Conservation (phyloP, 768 basidiomycete genomes). For the Tylopilus balloui region DNA sequence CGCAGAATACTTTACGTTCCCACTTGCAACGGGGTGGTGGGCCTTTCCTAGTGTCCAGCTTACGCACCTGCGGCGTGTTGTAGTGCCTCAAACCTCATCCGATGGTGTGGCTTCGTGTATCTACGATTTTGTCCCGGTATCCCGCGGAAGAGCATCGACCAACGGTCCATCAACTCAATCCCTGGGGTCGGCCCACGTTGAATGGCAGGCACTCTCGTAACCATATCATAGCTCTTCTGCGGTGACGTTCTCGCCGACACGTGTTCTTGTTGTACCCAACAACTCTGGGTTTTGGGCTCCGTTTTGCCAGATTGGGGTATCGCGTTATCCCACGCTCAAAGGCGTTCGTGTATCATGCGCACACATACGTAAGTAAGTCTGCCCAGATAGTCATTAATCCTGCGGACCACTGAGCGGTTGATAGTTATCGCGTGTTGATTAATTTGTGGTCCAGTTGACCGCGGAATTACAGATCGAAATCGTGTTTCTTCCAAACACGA, state of each 20-base stretch:
- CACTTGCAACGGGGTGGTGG: slow-evolving; percentile 4
- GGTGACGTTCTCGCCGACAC: slow-evolving; percentile 3
- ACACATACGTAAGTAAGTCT: slow-evolving; percentile 8
- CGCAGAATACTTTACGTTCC: slow-evolving; percentile 13
- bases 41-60: slow-evolving; percentile 8
- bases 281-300: neutral
- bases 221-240: neutral
- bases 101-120: slow-evolving; percentile 1
- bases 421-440: slow-evolving; percentile 14
- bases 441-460: slow-evolving; percentile 8
- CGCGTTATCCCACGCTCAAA: slow-evolving; percentile 3
- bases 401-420: slow-evolving; percentile 13
- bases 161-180: slow-evolving; percentile 5
- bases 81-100: slow-evolving; percentile 12
- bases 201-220: neutral
- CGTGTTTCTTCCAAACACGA: slow-evolving; percentile 11
- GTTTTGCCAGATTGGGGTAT: slow-evolving; percentile 4
- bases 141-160: slow-evolving; percentile 15
- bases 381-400: slow-evolving; percentile 4
- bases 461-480: slow-evolving; percentile 23
- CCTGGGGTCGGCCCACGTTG: slow-evolving; percentile 4
- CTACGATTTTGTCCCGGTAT: slow-evolving; percentile 1
- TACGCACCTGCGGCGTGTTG: slow-evolving; percentile 11
- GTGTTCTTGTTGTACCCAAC: slow-evolving; percentile 6
- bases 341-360: neutral